These are phyloP conservation scores for Xylaria nigripes DNA, from an alignment of 495 filamentous ascomycete genomes.

Conservation along the genomic window DNA sequence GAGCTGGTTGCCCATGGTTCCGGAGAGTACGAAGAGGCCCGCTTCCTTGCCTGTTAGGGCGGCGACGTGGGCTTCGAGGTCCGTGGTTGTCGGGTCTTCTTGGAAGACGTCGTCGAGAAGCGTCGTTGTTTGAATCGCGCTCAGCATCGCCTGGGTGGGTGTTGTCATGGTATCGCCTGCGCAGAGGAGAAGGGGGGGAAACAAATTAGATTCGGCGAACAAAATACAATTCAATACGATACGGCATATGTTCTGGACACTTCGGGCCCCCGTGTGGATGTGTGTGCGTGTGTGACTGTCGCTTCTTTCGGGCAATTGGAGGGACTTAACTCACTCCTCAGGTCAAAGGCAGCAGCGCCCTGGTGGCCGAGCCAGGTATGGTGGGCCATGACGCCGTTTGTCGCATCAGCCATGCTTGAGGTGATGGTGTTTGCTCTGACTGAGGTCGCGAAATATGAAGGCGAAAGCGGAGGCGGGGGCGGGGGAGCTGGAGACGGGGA, in stretches of 20 bases:
- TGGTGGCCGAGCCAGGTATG: conserved; percentile 35
- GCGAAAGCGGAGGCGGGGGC: neutral
- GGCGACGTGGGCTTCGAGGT: conserved; percentile 63
- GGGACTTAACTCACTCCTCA: conserved; percentile 31
- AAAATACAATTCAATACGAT: neutral
- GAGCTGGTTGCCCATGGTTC: conserved; percentile 87
- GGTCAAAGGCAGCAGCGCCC: conserved; percentile 35
- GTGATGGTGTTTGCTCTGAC: neutral
- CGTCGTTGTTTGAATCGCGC: conserved; percentile 48
- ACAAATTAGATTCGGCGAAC: neutral
- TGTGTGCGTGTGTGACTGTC: neutral
- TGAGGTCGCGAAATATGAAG: neutral
- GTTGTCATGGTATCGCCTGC: conserved; percentile 80
- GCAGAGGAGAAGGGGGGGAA: neutral
- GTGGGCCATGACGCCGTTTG: conserved; percentile 7
- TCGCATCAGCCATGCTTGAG: neutral
- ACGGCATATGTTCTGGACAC: too few species aligned
- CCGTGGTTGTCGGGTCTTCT: conserved; percentile 70
- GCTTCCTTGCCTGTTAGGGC: conserved; percentile 62
- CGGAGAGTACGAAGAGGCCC: conserved; percentile 70
- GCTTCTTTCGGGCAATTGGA: neutral
- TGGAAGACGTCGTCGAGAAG: conserved; percentile 77
- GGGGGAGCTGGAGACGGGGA: neutral
- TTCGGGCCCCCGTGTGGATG: neutral
- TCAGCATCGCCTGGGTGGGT: conserved; percentile 72